Base-by-base conservation (phyloP, 441 rosid genomes). In the Gossypium trilobum region DNA sequence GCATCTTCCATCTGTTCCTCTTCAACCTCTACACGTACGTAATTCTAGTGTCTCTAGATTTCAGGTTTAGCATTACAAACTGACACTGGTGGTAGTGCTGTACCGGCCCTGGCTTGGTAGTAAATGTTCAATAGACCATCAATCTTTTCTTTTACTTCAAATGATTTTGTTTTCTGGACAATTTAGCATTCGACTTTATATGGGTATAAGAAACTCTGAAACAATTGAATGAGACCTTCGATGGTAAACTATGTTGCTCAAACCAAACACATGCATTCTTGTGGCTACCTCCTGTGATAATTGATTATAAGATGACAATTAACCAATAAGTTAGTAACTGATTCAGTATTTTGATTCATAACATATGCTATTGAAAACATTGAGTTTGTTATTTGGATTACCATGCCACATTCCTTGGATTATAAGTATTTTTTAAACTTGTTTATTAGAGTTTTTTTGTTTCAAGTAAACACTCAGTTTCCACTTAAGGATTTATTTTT, bases 1-100 rank as follows among this genome's bases (percentile, higher is more conserved):
- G 91, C 98, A 95, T 87, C 98, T 92, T 77, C 98, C 99, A 42
- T 87, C 99, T 39, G 66, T 92, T 83, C 88, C 91, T 33, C 81
- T 89, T 78, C 90, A 87, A 80, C 96, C 99, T 59, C 82, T 92
- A 76, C 78, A 91, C 79, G 99, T 95, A 92, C 62, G 96, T 71
- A 74, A 39, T 57, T 62, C 57, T 52, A 50, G 70, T 42, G 39
- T 52, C 0, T 66, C 74, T 71, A 11, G 39, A 59, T 42, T n/a
- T 50, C 44, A 27, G 59, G 42, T 25, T 52, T 68, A 29, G 5
- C 13, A 0, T 31, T 51, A 29, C 70, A 23, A 22, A 13, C 31
- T 64, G 69, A 19, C 29, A 20, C 9, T 19, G 17, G 51, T 64
- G 52, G 46, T 20, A 42, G 54, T 44, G 1, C 52, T 19, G 51